Evolutionary conservation across 2,329 filamentous ascomycete species (phyloP).

Genomic region (Pseudovirgaria hyperparasitica): DNA sequence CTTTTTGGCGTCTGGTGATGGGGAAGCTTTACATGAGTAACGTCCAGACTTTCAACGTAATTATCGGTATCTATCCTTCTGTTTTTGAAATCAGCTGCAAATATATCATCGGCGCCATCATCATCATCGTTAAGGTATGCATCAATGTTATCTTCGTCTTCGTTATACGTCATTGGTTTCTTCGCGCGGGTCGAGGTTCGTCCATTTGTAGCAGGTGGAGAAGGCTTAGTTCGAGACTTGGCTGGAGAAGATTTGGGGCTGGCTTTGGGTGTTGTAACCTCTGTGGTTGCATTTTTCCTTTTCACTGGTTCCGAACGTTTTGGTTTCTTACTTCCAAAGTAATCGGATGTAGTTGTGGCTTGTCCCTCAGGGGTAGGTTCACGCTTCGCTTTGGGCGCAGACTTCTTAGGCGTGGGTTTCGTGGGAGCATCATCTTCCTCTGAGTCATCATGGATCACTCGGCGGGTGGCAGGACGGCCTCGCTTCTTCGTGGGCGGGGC

Average conservation of each 20-base stretch:
- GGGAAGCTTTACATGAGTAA: conserved; percentile 19
- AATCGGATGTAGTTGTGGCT: conserved; percentile 48
- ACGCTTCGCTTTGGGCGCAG: conserved; percentile 30
- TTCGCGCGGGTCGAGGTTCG: conserved; percentile 26
- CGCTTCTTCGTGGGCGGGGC: conserved; percentile 32
- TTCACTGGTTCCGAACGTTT: conserved; percentile 33
- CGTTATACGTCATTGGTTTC: conserved; percentile 27
- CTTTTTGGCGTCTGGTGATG: conserved; percentile 23
- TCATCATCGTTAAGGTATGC: conserved; percentile 28
- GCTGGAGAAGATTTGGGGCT: conserved; percentile 24
- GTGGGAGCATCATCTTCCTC: conserved; percentile 51
- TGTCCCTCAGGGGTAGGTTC: conserved; percentile 37
- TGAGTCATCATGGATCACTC: conserved; percentile 59
- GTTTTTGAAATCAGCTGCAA: conserved; percentile 56
- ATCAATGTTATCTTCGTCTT: conserved; percentile 52
- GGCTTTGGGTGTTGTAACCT: conserved; percentile 15
- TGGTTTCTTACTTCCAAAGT: conserved; percentile 47
- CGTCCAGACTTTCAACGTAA: conserved; percentile 46
- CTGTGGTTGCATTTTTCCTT: conserved; percentile 20
- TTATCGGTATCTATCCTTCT: conserved; percentile 53
- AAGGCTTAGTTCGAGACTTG: conserved; percentile 17
- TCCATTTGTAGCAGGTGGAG: conserved; percentile 21
- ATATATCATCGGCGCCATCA: conserved; percentile 67
- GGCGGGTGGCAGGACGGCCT: conserved; percentile 18
- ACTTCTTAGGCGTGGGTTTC: conserved; percentile 41